phyloP scores from a whole-genome alignment of 108 stramenopile genomes.

The Cyclotella kingstonii region DNA sequence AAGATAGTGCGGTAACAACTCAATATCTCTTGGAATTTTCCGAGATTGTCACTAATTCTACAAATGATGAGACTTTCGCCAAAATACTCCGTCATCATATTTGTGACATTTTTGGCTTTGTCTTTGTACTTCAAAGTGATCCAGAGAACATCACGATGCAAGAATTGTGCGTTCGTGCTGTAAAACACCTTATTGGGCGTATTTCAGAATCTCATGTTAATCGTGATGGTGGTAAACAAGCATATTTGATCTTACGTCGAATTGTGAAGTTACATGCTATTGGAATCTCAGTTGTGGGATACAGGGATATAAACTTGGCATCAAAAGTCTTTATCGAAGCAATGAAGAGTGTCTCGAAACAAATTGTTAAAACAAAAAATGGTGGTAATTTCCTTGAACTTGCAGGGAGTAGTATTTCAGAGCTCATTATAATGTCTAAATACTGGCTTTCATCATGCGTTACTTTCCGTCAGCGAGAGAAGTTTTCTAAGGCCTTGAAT shows the following conservation, averaged over 20 bases:
- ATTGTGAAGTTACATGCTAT: constrained; percentile 33
- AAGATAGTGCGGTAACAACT: constrained; percentile 7
- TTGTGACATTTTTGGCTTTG: constrained; percentile 34
- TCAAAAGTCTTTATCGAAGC: constrained; percentile 32
- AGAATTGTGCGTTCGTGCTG: constrained; percentile 16
- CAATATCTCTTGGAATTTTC: constrained; percentile 1
- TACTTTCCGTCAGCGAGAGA: constrained; percentile 31
- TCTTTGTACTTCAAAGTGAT: constrained; percentile 24
- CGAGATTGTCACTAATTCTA: constrained; percentile 5
- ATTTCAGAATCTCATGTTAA: constrained; percentile 32
- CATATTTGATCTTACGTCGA: constrained; percentile 26
- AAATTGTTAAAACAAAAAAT: constrained; percentile 17
- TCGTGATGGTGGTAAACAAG: constrained; percentile 34
- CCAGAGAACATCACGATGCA: constrained; percentile 11
- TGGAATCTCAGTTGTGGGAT: constrained; percentile 32
- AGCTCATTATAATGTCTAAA: constrained; percentile 46
- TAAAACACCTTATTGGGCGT: constrained; percentile 27
- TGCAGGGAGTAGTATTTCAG: constrained; percentile 58
- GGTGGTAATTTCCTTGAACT: constrained; percentile 23
- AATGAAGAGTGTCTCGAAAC: constrained; percentile 40
- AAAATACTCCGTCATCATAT: constrained; percentile 41
- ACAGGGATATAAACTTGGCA: constrained; percentile 12
- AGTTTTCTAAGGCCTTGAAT: constrained; percentile 37
- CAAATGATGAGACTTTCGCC: constrained; percentile 34
- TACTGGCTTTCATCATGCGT: constrained; percentile 41